A percentile compares a stretch with the other conserved stretches of the same genome.
Conservation (phyloP, 345 rosid species). For the Psidium friedrichsthalianum region DNA sequence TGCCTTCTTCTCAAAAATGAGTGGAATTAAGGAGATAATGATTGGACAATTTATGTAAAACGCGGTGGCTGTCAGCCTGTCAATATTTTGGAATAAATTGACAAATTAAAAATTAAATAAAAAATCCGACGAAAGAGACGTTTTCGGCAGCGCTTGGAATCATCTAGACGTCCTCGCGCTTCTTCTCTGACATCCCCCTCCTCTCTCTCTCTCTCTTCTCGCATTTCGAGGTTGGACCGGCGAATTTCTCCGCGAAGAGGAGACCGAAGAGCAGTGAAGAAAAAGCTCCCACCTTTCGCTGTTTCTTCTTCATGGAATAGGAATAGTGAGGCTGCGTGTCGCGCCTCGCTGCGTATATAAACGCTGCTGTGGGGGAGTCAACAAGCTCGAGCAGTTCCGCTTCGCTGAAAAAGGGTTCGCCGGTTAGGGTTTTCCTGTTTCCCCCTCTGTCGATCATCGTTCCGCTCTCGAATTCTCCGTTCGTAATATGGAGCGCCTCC, state of each 20-base stretch:
- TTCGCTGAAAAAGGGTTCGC: neutral
- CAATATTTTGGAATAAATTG: too few species aligned
- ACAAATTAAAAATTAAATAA: too few species aligned
- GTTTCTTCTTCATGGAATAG: neutral
- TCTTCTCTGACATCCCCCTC: neutral
- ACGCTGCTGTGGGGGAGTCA: neutral
- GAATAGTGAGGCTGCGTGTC: neutral
- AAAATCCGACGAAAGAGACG: neutral
- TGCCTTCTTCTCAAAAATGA: neutral
- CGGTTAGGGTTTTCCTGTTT: constrained; percentile 5
- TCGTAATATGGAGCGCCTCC: too few species aligned
- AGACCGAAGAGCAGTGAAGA: neutral
- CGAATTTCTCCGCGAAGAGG: neutral
- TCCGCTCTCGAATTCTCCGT: neutral
- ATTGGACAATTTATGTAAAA: neutral
- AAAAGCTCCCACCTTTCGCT: neutral
- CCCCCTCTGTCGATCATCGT: neutral
- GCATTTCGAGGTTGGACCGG: neutral
- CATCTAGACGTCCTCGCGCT: neutral
- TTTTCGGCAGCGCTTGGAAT: neutral
- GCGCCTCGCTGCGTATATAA: neutral
- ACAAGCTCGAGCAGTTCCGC: constrained; percentile 4
- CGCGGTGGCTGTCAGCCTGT: too few species aligned
- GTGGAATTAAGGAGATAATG: neutral
- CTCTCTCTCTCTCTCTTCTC: neutral